phyloP scores from a whole-genome alignment of 2,329 filamentous ascomycete genomes.

The Periconia macrospinosa region DNA sequence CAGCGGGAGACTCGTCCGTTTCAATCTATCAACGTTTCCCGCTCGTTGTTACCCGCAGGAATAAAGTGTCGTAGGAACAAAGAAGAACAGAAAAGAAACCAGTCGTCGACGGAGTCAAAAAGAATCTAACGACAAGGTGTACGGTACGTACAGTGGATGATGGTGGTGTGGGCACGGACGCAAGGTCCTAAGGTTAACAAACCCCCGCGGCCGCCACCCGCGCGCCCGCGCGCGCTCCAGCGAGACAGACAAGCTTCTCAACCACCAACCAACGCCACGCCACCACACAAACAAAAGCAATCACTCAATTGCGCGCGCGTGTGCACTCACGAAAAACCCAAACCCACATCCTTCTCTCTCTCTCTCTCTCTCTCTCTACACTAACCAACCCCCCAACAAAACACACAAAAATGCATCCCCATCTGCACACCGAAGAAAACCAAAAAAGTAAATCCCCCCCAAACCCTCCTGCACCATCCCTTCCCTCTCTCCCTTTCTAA shows the following conservation, averaged over 20 bases:
- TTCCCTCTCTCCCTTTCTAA: constrained; percentile 4
- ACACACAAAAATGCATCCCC: constrained; percentile 80
- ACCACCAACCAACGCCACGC: not conserved
- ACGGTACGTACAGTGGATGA: not conserved
- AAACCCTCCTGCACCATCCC: constrained; percentile 1
- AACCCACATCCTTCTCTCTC: no score
- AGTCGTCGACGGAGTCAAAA: no score
- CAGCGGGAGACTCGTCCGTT: not conserved
- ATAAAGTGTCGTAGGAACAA: no score
- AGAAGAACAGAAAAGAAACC: no score
- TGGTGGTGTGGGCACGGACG: not conserved
- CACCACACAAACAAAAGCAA: not conserved
- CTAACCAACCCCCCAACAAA: not conserved
- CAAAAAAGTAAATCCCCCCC: constrained; percentile 62
- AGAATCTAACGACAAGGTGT: no score
- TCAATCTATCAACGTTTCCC: not conserved
- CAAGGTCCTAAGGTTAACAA: not conserved
- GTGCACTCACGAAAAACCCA: not conserved
- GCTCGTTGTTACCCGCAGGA: no score
- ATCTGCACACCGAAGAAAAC: constrained; percentile 92
- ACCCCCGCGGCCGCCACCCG: not conserved
- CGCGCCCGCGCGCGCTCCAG: not conserved
- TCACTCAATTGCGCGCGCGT: not conserved
- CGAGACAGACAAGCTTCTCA: not conserved
- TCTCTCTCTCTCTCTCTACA: not conserved